phyloP scores from a whole-genome alignment of 805 yeast genomes.

The Kluyveromyces starmeri region DNA sequence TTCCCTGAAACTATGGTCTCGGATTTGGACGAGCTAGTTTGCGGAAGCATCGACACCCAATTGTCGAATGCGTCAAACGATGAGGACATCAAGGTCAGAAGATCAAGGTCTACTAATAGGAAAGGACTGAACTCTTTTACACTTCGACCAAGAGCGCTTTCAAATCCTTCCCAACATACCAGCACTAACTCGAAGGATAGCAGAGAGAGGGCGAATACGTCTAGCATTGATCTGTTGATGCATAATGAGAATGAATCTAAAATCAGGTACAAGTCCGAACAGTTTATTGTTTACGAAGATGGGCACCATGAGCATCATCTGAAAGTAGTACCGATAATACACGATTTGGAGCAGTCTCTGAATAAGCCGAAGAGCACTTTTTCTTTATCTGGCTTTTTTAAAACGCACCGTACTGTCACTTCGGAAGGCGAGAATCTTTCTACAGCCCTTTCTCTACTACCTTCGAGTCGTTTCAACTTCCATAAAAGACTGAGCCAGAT shows the following conservation, averaged over 20 bases:
- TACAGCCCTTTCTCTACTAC: conserved; percentile 17
- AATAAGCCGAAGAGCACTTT: conserved; percentile 15
- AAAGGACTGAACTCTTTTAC: conserved; percentile 2
- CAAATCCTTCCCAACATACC: conserved; percentile 2
- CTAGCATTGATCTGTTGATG: conserved; percentile 3
- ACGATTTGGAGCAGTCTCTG: conserved; percentile 9
- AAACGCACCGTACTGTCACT: conserved; percentile 10
- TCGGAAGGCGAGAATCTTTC: conserved; percentile 16
- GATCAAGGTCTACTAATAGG: conserved; percentile 8
- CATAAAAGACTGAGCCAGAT: conserved; percentile 11
- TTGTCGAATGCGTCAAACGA: conserved; percentile 5
- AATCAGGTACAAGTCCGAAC: conserved; percentile 15
- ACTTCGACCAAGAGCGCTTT: conserved; percentile 2
- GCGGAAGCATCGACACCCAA: conserved; percentile 8
- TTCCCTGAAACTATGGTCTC: background rate
- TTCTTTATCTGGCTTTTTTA: conserved; percentile 20
- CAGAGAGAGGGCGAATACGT: conserved; percentile 5
- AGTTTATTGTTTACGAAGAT: conserved; percentile 20
- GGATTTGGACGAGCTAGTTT: conserved; percentile 5
- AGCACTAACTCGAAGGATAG: background rate
- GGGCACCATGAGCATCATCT: conserved; percentile 23
- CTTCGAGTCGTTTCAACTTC: conserved; percentile 10
- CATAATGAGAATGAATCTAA: conserved; percentile 10
- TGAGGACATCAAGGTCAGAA: conserved; percentile 2
- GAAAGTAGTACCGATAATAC: conserved; percentile 15